Percentiles rank a stretch among this genome's conserved stretches.
These are phyloP conservation scores for Backusella australiensis DNA, from an alignment of 192 early-diverging fungal species.

Conservation along the genomic window DNA sequence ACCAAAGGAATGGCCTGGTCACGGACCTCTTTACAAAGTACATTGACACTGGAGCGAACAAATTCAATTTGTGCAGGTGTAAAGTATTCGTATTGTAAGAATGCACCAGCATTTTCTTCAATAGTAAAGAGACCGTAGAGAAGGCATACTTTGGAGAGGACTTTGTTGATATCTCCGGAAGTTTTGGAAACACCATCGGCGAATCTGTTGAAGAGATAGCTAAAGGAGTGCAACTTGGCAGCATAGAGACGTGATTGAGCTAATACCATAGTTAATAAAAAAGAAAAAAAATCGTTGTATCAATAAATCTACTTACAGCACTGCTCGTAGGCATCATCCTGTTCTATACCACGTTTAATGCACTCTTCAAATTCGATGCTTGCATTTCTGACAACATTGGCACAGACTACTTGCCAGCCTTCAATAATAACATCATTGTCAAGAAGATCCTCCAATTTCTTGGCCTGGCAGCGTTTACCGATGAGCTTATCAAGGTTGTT, in stretches of 20 bases:
- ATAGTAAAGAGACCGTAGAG: constrained; percentile 86
- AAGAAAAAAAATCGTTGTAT: not conserved
- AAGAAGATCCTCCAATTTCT: constrained; percentile 48
- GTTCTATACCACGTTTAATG: constrained; percentile 60
- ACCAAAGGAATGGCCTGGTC: constrained; percentile 80
- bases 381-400: constrained; percentile 80
- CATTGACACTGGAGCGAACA: constrained; percentile 64
- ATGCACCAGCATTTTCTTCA: constrained; percentile 79
- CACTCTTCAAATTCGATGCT: constrained; percentile 74
- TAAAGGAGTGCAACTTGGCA: constrained; percentile 80
- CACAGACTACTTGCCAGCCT: constrained; percentile 80
- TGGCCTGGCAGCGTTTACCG: constrained; percentile 48
- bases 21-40: constrained; percentile 67
- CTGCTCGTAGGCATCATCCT: constrained; percentile 84
- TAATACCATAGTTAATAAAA: not conserved
- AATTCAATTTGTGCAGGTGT: constrained; percentile 68
- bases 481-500: constrained; percentile 51
- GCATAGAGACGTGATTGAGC: constrained; percentile 77
- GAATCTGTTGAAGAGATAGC: constrained; percentile 83
- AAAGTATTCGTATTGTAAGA: constrained; percentile 87
- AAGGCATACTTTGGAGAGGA: constrained; percentile 68
- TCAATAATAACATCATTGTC: constrained; percentile 65
- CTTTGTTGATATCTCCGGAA: constrained; percentile 56
- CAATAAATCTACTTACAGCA: constrained; percentile 44
- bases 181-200: constrained; percentile 68